Conservation (phyloP, 176 grass and related monocot genomes). For the Dactylis glomerata region DNA sequence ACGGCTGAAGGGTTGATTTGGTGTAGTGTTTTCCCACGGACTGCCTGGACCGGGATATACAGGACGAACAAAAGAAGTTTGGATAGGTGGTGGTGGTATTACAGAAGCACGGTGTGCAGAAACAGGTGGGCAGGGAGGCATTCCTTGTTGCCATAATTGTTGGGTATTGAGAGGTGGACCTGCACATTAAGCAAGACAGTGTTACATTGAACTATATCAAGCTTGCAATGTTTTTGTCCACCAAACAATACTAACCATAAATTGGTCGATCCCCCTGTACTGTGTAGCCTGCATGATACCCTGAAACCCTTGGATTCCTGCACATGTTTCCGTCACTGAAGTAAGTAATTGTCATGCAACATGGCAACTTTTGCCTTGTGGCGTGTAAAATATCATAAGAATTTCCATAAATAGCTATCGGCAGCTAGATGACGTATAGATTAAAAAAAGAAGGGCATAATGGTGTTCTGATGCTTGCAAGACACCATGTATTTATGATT, state of each 20-base stretch:
- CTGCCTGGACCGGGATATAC: conserved; percentile 63
- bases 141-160: conserved; percentile 51
- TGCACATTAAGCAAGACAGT: conserved; percentile 39
- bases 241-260: conserved; percentile 39
- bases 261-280: conserved; percentile 52
- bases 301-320: conserved; percentile 49
- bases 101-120: conserved; percentile 48
- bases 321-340: conserved; percentile 17
- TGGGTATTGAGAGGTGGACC: conserved; percentile 48
- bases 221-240: conserved; percentile 1
- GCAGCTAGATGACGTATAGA: background rate
- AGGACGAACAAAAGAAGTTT: conserved; percentile 62
- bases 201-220: conserved; percentile 14
- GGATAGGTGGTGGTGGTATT: conserved; percentile 70
- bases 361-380: background rate
- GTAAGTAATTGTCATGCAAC: conserved; percentile 15
- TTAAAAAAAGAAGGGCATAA: background rate
- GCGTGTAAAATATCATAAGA: background rate
- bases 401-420: conserved; percentile 15
- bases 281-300: conserved; percentile 45
- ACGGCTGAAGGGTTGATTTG: conserved; percentile 56
- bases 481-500: conserved; percentile 16
- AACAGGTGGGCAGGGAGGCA: conserved; percentile 40
- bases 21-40: conserved; percentile 62
- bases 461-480: background rate